A percentile compares a stretch with the other conserved stretches of the same genome.
phyloP scores from a whole-genome alignment of 2,329 filamentous ascomycete species.

The Stemphylium lycopersici region DNA sequence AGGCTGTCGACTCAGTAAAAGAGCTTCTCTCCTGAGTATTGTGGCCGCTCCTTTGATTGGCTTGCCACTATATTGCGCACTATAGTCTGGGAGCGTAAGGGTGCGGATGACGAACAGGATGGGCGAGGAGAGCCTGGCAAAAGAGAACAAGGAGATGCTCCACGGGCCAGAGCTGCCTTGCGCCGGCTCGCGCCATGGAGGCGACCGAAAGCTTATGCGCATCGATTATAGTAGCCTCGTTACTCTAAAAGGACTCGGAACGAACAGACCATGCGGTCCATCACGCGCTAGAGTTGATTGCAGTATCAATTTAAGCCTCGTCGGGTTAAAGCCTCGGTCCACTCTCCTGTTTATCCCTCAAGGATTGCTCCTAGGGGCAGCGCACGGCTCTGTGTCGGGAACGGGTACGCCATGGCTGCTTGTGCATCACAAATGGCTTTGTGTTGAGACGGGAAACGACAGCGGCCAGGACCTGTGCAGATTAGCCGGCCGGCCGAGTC shows the following conservation, averaged over 20 bases:
- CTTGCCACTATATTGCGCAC: conserved; percentile 12
- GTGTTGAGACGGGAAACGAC: neutral
- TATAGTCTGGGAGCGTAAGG: conserved; percentile 8
- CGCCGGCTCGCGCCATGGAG: neutral
- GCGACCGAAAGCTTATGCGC: conserved; percentile 14
- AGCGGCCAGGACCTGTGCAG: neutral
- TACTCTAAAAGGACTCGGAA: conserved; percentile 13
- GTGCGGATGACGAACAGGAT: neutral
- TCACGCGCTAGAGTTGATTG: conserved; percentile 27
- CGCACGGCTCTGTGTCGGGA: conserved; percentile 18
- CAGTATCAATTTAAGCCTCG: conserved; percentile 10
- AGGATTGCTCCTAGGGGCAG: conserved; percentile 5
- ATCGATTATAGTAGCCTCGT: conserved; percentile 4
- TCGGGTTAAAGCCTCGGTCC: conserved; percentile 13
- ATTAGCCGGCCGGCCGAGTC: neutral
- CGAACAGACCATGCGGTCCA: conserved; percentile 23
- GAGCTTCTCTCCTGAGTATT: neutral
- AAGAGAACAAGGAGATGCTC: conserved; percentile 10
- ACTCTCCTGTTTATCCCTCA: conserved; percentile 5
- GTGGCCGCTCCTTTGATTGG: conserved; percentile 4
- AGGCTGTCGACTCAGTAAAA: neutral
- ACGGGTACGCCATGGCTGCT: conserved; percentile 14
- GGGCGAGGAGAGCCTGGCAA: neutral
- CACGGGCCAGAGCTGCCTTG: neutral
- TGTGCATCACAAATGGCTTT: conserved; percentile 1